Conservation (phyloP, 2,329 filamentous ascomycete species). For the Hirsutella thompsonii region DNA sequence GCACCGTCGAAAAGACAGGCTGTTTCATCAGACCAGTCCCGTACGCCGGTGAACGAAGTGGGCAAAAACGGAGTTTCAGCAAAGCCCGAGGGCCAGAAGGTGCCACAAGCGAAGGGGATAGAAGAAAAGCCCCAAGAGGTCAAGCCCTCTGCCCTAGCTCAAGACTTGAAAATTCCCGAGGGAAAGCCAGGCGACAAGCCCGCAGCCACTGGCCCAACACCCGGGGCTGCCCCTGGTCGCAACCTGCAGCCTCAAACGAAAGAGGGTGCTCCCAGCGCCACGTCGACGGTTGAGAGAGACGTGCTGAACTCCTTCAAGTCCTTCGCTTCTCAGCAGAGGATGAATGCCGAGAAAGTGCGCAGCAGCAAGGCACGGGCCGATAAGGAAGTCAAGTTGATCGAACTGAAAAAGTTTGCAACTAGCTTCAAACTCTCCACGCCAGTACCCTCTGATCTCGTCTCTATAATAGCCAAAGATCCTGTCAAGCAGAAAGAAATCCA, state of each 20-base stretch:
- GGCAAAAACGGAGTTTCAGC: conserved; percentile 16
- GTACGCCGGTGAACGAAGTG: conserved; percentile 11
- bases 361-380: conserved; percentile 53
- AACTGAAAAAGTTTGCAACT: conserved; percentile 87
- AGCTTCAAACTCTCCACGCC: conserved; percentile 92
- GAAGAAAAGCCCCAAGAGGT: conserved; percentile 19
- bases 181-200: conserved; percentile 14
- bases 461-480: conserved; percentile 95
- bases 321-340: conserved; percentile 46
- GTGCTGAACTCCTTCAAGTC: conserved; percentile 50
- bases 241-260: conserved; percentile 27
- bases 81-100: conserved; percentile 15
- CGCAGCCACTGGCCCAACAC: conserved; percentile 13
- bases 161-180: conserved; percentile 18
- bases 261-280: conserved; percentile 25
- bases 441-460: conserved; percentile 80
- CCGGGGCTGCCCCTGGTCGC: conserved; percentile 24
- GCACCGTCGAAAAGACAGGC: conserved; percentile 25
- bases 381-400: conserved; percentile 84
- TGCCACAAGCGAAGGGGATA: conserved; percentile 14
- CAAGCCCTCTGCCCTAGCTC: conserved; percentile 8
- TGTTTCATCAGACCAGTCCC: conserved; percentile 11
- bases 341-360: conserved; percentile 41
- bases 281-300: conserved; percentile 48
- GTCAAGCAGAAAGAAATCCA: conserved; percentile 87